Conservation (phyloP, 139 green algal genomes). For the Picochlorum sp. region DNA sequence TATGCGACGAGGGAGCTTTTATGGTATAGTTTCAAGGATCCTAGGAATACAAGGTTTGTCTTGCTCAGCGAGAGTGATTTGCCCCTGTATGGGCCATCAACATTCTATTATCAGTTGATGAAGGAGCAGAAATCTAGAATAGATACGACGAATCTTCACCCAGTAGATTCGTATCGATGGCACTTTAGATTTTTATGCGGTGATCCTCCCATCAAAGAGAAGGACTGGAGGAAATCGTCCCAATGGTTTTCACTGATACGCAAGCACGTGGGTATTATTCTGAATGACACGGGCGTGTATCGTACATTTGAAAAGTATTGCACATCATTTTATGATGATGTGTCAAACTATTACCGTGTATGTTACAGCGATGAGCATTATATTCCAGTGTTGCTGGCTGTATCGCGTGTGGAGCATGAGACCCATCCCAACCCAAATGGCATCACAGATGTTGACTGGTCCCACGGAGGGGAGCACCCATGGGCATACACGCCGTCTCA, state of each 20-base stretch:
- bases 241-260: slow-evolving; percentile 27
- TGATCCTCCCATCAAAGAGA: not conserved
- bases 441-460: slow-evolving; percentile 14
- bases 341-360: slow-evolving; percentile 13
- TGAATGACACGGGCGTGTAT: slow-evolving; percentile 22
- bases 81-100: slow-evolving; percentile 22
- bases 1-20: slow-evolving; percentile 1
- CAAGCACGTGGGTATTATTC: slow-evolving; percentile 16
- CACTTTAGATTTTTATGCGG: slow-evolving; percentile 3
- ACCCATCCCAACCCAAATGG: slow-evolving; percentile 8
- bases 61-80: slow-evolving; percentile 23
- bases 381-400: slow-evolving; percentile 21
- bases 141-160: not conserved
- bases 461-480: slow-evolving; percentile 7
- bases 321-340: slow-evolving; percentile 6
- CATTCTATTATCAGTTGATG: slow-evolving; percentile 24
- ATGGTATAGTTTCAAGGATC: not conserved
- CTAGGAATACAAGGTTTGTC: slow-evolving; percentile 10
- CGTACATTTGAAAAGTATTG: slow-evolving; percentile 23
- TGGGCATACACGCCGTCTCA: not conserved
- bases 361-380: slow-evolving; percentile 30
- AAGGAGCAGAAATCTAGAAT: not conserved
- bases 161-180: slow-evolving; percentile 14
- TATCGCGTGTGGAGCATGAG: not conserved
- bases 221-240: slow-evolving; percentile 23